Percentiles rank a stretch among this genome's conserved stretches.
These are phyloP conservation scores for Ilex asprella DNA, from an alignment of 257 asterid species.

Conservation along the genomic window DNA sequence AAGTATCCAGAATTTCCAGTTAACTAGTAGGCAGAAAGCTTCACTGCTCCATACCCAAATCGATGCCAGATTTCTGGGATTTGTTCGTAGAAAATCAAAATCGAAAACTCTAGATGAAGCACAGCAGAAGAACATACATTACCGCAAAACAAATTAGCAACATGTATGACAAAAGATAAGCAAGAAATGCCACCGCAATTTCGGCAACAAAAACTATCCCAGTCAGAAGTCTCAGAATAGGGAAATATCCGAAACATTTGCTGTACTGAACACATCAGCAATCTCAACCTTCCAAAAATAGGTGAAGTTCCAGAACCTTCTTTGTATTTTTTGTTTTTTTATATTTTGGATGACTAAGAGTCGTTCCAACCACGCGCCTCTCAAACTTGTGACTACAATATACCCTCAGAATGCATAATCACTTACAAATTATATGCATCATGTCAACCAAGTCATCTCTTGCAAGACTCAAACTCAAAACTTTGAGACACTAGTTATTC, in stretches of 20 bases:
- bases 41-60: background rate
- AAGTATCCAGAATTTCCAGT: background rate
- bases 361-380: no score
- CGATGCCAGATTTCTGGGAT: conserved; percentile 14
- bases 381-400: no score
- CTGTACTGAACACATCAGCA: background rate
- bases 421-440: no score
- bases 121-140: conserved; percentile 7
- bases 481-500: no score
- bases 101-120: background rate
- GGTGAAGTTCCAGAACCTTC: conserved; percentile 4
- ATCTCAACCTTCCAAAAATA: background rate
- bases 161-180: no score
- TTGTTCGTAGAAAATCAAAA: conserved; percentile 6
- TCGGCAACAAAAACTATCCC: background rate
- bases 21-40: background rate
- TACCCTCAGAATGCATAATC: no score
- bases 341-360: no score
- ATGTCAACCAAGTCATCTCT: no score
- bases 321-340: conserved; percentile 1
- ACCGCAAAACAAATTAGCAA: background rate
- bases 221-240: background rate
- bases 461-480: no score
- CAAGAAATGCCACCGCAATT: background rate
- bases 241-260: conserved; percentile 3